Conservation (phyloP, 176 grass and related monocot species). For the Elaeis guineensis region DNA sequence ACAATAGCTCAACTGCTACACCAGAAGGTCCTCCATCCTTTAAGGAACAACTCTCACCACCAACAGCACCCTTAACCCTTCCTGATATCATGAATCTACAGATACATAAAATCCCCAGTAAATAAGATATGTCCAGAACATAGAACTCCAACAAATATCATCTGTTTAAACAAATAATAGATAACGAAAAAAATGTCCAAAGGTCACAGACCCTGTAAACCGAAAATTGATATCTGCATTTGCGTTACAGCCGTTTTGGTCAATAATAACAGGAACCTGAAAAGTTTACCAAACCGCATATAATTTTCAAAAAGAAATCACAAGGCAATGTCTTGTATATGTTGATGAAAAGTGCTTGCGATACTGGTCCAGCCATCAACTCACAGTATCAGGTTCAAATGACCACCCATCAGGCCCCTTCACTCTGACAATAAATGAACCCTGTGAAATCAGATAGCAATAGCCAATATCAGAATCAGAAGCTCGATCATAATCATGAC, state of each 20-base stretch:
- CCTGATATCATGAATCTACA: constrained; percentile 80
- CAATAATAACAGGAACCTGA: constrained; percentile 60
- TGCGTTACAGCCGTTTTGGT: constrained; percentile 74
- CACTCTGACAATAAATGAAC: constrained; percentile 81
- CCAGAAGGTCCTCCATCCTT: constrained; percentile 75
- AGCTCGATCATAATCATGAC: too few relatives aligned
- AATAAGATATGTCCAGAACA: background rate
- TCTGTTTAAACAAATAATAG: constrained; percentile 7
- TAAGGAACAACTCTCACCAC: constrained; percentile 50
- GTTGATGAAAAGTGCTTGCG: too few relatives aligned
- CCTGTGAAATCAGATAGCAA: constrained; percentile 32
- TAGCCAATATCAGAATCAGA: constrained; percentile 4
- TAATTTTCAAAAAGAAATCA: constrained; percentile 3
- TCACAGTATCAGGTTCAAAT: constrained; percentile 72
- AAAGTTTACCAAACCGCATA: constrained; percentile 1
- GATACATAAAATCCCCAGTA: background rate
- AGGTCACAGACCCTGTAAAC: constrained; percentile 64
- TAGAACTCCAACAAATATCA: background rate
- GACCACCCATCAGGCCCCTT: constrained; percentile 94
- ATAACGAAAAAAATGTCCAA: constrained; percentile 9
- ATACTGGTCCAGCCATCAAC: constrained; percentile 11
- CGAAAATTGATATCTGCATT: constrained; percentile 94
- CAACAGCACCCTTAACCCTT: constrained; percentile 58
- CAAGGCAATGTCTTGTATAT: too few relatives aligned
- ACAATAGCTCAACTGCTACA: constrained; percentile 73